Evolutionary conservation across 2,329 filamentous ascomycete species (phyloP).

Genomic region (Talaromyces islandicus): DNA sequence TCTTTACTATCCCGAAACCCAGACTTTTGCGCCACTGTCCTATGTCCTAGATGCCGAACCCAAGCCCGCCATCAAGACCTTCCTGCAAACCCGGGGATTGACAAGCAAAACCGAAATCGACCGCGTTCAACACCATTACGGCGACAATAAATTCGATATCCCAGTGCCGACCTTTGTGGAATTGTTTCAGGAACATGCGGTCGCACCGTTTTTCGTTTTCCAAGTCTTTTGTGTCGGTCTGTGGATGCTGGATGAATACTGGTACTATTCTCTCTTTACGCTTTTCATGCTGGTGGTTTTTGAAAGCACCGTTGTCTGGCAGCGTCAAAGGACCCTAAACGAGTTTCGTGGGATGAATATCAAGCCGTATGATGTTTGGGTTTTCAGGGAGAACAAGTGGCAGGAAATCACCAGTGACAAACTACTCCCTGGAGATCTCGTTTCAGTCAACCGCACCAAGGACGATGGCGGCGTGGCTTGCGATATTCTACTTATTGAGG

Average conservation of each 20-base stretch:
- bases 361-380: constrained; percentile 93
- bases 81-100: constrained; percentile 76
- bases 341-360: constrained; percentile 99
- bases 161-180: constrained; percentile 93
- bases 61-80: constrained; percentile 69
- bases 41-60: constrained; percentile 83
- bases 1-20: constrained; percentile 66
- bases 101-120: constrained; percentile 68
- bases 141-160: constrained; percentile 93
- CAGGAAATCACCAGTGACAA: constrained; percentile 82
- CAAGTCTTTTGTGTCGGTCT: constrained; percentile 97
- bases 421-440: constrained; percentile 86
- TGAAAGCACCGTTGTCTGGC: constrained; percentile 98
- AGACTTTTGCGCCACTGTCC: constrained; percentile 72
- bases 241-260: constrained; percentile 99
- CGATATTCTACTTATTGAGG: constrained; percentile 92
- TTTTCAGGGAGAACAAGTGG: constrained; percentile 84
- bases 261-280: constrained; percentile 99
- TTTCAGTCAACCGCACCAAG: constrained; percentile 87
- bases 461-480: constrained; percentile 96
- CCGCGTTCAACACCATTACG: constrained; percentile 84
- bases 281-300: constrained; percentile 97
- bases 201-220: constrained; percentile 98
- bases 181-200: constrained; percentile 95
- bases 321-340: constrained; percentile 87